These are phyloP conservation scores for Alternaria sp. DNA, from an alignment of 2,329 filamentous ascomycete species.

Conservation along the genomic window DNA sequence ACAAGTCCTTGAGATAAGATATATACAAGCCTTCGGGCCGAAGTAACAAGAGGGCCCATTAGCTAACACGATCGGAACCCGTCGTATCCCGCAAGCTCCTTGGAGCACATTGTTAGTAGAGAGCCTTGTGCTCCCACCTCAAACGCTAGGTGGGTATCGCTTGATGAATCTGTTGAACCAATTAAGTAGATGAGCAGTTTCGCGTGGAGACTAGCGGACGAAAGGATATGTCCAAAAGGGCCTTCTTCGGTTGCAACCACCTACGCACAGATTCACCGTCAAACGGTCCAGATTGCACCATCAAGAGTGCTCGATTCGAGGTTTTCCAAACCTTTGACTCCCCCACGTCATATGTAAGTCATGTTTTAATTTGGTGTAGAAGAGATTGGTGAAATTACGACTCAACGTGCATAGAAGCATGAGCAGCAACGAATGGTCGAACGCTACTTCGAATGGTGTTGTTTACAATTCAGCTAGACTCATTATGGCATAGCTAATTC, in stretches of 20 bases:
- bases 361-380: not conserved
- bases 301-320: not conserved
- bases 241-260: conserved; percentile 6
- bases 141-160: not conserved
- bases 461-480: not conserved
- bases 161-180: not conserved
- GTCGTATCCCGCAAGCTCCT: not conserved
- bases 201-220: not conserved
- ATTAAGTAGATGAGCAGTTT: not conserved
- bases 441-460: not conserved
- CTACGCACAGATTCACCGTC: not conserved
- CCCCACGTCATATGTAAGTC: not conserved
- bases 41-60: not conserved
- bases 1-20: not conserved
- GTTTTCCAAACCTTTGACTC: not conserved
- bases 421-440: not conserved
- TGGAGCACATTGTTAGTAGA: not conserved
- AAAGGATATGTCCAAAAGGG: conserved; percentile 6
- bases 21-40: conserved; percentile 4
- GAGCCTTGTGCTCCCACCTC: not conserved
- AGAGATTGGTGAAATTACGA: not conserved
- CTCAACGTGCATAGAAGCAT: not conserved
- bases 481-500: not conserved
- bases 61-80: not conserved
- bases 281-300: not conserved